Conservation (phyloP, 768 basidiomycete genomes). For the Hysterangium stoloniferum region DNA sequence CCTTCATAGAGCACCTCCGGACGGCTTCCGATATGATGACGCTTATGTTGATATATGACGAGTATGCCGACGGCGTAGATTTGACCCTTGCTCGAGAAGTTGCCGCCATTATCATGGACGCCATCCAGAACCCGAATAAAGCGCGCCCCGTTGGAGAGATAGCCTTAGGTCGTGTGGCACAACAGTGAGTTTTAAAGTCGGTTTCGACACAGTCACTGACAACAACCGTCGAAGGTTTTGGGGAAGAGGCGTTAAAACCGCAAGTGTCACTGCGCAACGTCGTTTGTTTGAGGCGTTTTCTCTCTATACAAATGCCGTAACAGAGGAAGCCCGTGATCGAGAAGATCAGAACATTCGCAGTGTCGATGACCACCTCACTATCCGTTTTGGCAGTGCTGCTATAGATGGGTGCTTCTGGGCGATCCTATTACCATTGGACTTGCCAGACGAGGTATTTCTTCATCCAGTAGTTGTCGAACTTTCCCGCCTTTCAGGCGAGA, state of each 20-base stretch:
- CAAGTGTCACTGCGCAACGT: neutral
- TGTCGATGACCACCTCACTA: neutral
- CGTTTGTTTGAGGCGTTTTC: neutral
- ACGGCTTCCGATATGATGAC: no score
- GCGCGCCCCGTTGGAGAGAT: neutral
- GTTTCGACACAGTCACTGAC: neutral
- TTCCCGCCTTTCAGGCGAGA: neutral
- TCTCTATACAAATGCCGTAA: neutral
- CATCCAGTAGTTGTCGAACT: neutral
- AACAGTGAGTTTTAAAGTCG: neutral
- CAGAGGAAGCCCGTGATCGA: neutral
- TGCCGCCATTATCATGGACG: no score
- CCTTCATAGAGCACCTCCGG: no score
- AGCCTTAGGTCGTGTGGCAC: neutral
- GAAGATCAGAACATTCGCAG: neutral
- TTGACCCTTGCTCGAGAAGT: no score
- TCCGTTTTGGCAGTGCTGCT: neutral
- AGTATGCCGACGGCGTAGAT: no score
- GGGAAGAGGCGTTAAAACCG: neutral
- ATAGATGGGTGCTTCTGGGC: neutral
- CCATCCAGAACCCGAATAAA: neutral
- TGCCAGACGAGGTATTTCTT: neutral
- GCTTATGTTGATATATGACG: no score
- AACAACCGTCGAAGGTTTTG: neutral
- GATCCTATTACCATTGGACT: neutral